Evolutionary conservation across 2,329 filamentous ascomycete genomes (phyloP).

Genomic region (Microcera coccophila): DNA sequence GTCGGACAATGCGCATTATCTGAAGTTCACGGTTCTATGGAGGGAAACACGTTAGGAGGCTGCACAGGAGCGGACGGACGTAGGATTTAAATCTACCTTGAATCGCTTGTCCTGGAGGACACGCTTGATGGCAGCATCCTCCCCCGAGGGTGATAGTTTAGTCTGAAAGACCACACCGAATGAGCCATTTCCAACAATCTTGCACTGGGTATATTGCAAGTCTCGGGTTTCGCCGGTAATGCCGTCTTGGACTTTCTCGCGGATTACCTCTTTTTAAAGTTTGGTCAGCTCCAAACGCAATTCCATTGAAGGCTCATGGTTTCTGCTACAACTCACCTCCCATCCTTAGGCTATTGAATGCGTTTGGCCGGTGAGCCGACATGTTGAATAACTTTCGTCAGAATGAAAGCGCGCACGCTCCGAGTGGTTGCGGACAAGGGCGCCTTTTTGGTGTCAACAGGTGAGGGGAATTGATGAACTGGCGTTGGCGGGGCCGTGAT

Average conservation of each 20-base stretch:
- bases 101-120: constrained; percentile 99
- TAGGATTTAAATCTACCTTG: constrained; percentile 63
- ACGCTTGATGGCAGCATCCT: constrained; percentile 98
- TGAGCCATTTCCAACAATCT: constrained; percentile 98
- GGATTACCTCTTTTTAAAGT: constrained; percentile 77
- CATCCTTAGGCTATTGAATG: constrained; percentile 86
- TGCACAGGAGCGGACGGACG: constrained; percentile 5
- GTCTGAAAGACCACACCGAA: constrained; percentile 99
- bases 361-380: constrained; percentile 88
- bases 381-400: constrained; percentile 45
- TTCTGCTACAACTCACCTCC: constrained; percentile 67
- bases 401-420: constrained; percentile 27
- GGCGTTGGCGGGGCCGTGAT: constrained; percentile 34
- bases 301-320: constrained; percentile 2
- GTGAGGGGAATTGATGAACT: constrained; percentile 28
- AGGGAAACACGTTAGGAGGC: not conserved
- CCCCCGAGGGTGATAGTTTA: constrained; percentile 93
- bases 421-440: constrained; percentile 20
- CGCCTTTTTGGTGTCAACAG: constrained; percentile 20
- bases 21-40: constrained; percentile 92
- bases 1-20: constrained; percentile 98
- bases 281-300: constrained; percentile 14
- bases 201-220: constrained; percentile 97
- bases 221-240: constrained; percentile 94
- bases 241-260: constrained; percentile 98